phyloP scores from a whole-genome alignment of 1,284 basidiomycete genomes.

The Leccinum variabile region DNA sequence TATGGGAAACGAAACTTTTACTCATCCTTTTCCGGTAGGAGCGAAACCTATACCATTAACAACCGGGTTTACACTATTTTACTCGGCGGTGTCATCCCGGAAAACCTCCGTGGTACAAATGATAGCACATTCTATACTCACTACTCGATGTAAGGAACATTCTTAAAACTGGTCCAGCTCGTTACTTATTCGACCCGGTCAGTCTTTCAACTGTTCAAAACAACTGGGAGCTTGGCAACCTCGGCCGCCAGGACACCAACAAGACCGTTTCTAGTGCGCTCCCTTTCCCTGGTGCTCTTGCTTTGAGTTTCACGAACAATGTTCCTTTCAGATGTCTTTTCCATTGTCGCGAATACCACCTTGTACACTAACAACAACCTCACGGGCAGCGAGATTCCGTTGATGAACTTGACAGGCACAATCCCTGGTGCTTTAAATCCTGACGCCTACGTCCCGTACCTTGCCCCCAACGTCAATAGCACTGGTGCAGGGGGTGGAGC shows the following conservation, averaged over 20 bases:
- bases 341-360: constrained; percentile 43
- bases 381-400: constrained; percentile 27
- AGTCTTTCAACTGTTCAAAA: constrained; percentile 58
- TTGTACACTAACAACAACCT: constrained; percentile 38
- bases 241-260: constrained; percentile 60
- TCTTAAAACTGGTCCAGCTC: neutral
- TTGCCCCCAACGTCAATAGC: constrained; percentile 40
- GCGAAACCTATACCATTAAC: constrained; percentile 46
- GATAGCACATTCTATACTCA: constrained; percentile 66
- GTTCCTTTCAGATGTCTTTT: constrained; percentile 44
- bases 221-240: constrained; percentile 64
- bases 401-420: constrained; percentile 34
- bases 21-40: constrained; percentile 37
- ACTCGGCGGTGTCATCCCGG: constrained; percentile 54
- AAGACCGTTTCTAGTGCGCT: constrained; percentile 34
- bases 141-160: constrained; percentile 47
- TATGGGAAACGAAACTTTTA: neutral
- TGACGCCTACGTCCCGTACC: constrained; percentile 41
- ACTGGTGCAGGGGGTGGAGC: constrained; percentile 42
- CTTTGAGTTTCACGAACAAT: neutral
- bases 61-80: constrained; percentile 52
- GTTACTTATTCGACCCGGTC: constrained; percentile 8
- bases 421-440: constrained; percentile 38
- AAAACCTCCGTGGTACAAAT: constrained; percentile 42
- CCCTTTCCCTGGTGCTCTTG: neutral